Evolutionary conservation across 352 stramenopile genomes (phyloP), one percentile per base, ranked within the genome.

Genomic region (Pseudoperonospora humuli): DNA sequence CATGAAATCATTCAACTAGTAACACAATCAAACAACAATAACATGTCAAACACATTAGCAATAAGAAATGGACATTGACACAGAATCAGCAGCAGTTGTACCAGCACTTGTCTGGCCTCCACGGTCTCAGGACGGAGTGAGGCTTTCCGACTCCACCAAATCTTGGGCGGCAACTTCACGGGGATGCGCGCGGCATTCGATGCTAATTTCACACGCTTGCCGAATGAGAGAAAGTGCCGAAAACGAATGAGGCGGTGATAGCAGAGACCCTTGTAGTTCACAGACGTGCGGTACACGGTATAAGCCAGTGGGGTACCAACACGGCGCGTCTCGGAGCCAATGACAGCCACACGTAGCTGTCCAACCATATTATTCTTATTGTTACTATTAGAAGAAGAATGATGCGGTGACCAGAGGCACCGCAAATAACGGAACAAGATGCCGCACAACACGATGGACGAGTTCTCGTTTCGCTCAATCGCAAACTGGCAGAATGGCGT

Each of bases 241-340:
- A 66, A 90, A 27, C 78, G 78, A 33, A 90, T 52, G 15, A 87
- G 48, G 1, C 78, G 75, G 42, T 90, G 67, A 47, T 73, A 85
- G 60, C 69, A 84, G 32, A 80, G 37, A 5, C 75, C 74, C 24
- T 59, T 49, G 24, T 71, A 84, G 54, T 76, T 87, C 27, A 82
- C 66, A 5, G 69, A 70, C 31, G 78, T 87, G 36, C 73, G 73
- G 48, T 86, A 90, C 10, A 85, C 72, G 24, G 74, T 89, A 53
- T 80, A 83, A 8, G 74, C 62, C n/a, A 58, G 11, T 0, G 56
- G 33, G 13, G 52, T 57, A 45, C 65, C 64, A 6, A 62, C 40
- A 8, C 50, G 43, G 19, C 59, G 42, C 11, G 66, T 83, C 61
- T 89, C 60, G 14, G 72, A 61, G 42, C 77, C 77, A 41, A 89